A percentile compares a stretch with the other conserved stretches of the same genome.
Evolutionary conservation across 495 filamentous ascomycete species (phyloP).

Genomic region (Hypomontagnella submonticulosa): DNA sequence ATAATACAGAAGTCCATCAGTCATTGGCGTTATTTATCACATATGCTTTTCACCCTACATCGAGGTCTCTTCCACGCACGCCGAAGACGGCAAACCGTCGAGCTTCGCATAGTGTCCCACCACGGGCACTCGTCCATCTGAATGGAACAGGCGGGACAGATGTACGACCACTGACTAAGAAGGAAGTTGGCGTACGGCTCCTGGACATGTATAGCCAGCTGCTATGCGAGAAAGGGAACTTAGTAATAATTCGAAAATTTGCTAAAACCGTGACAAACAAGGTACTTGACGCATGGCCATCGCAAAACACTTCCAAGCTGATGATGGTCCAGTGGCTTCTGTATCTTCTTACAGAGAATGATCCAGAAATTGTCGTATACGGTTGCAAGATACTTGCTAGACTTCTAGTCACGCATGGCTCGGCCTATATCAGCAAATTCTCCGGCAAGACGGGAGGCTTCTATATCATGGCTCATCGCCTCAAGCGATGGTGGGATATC

Average conservation of each 20-base stretch:
- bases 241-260: conserved; percentile 81
- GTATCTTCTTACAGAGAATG: conserved; percentile 88
- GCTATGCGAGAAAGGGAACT: conserved; percentile 77
- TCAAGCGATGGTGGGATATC: conserved; percentile 91
- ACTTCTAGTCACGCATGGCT: conserved; percentile 82
- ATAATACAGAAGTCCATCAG: conserved; percentile 82
- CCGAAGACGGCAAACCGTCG: conserved; percentile 60
- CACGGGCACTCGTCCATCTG: conserved; percentile 49
- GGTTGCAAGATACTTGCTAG: conserved; percentile 88
- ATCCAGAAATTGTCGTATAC: conserved; percentile 82
- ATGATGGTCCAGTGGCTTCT: conserved; percentile 82
- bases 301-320: conserved; percentile 49
- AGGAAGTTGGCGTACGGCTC: conserved; percentile 77
- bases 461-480: conserved; percentile 78
- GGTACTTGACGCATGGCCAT: conserved; percentile 63
- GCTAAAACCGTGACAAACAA: conserved; percentile 96
- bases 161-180: conserved; percentile 55
- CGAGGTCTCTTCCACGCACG: conserved; percentile 61
- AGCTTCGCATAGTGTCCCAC: conserved; percentile 38
- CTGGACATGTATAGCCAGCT: conserved; percentile 84
- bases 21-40: conserved; percentile 94
- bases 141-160: conserved; percentile 27
- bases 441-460: conserved; percentile 86
- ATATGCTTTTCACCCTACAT: conserved; percentile 81
- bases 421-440: conserved; percentile 84